Conservation (phyloP, 192 early-diverging fungal genomes). For the Coemansia guatemalensis region DNA sequence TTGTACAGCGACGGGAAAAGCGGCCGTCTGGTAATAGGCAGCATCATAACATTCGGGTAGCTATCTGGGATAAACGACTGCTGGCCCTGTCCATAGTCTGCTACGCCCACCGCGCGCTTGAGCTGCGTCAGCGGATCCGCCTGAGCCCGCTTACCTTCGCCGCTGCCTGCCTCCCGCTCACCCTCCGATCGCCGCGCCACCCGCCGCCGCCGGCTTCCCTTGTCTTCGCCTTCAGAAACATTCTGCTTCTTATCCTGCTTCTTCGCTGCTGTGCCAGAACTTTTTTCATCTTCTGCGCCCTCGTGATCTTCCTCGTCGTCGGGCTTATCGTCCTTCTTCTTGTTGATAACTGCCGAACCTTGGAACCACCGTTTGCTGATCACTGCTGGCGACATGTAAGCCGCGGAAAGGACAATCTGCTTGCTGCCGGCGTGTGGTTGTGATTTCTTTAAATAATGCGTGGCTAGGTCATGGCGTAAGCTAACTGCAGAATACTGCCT, state of each 20-base stretch:
- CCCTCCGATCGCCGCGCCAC: conserved; percentile 35
- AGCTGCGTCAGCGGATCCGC: conserved; percentile 44
- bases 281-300: conserved; percentile 5
- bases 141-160: neutral
- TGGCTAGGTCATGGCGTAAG: no score
- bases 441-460: no score
- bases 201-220: conserved; percentile 28
- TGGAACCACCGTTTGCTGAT: conserved; percentile 23
- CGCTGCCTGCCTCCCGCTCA: conserved; percentile 12
- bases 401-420: neutral
- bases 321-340: conserved; percentile 28
- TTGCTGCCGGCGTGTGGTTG: neutral
- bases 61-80: conserved; percentile 84
- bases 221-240: conserved; percentile 16
- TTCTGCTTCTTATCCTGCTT: conserved; percentile 8
- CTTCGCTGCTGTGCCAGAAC: conserved; percentile 4
- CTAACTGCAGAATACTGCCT: neutral
- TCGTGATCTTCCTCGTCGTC: conserved; percentile 20
- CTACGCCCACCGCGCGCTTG: conserved; percentile 57
- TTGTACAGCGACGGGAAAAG: conserved; percentile 93
- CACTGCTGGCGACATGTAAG: conserved; percentile 5
- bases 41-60: conserved; percentile 90
- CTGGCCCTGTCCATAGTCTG: conserved; percentile 64
- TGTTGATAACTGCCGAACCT: conserved; percentile 13
- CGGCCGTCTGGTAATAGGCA: conserved; percentile 93